These are phyloP conservation scores for Hylodesmum podocarpum DNA, from an alignment of 306 rosid genomes.

Conservation along the genomic window DNA sequence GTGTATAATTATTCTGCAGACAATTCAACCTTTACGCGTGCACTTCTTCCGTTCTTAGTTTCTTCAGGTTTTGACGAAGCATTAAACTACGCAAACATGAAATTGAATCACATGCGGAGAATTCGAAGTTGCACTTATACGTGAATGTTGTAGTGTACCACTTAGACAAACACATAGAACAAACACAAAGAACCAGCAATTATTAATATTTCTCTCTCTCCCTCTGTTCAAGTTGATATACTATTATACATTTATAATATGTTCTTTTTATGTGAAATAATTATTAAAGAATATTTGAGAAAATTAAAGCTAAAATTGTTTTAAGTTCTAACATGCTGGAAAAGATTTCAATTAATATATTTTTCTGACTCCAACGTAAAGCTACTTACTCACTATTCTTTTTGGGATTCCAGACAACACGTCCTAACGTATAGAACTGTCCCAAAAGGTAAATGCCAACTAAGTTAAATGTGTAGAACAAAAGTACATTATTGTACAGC, in stretches of 20 bases:
- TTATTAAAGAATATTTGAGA: not conserved
- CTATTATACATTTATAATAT: too few relatives aligned
- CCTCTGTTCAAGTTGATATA: not conserved
- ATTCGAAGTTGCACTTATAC: not conserved
- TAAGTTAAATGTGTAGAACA: not conserved
- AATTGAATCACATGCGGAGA: conserved; percentile 16
- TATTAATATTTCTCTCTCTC: not conserved
- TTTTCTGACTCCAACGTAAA: not conserved
- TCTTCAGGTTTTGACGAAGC: not conserved
- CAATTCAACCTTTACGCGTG: conserved; percentile 8
- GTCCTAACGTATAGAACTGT: not conserved
- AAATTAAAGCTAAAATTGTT: not conserved
- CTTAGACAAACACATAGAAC: not conserved
- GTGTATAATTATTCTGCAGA: conserved; percentile 2
- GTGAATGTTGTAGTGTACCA: not conserved
- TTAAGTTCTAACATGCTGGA: not conserved
- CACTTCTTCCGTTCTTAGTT: not conserved
- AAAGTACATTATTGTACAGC: not conserved
- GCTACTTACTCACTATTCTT: not conserved
- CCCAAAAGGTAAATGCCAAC: not conserved
- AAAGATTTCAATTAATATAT: not conserved
- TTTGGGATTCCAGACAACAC: not conserved
- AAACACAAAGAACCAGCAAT: conserved; percentile 11
- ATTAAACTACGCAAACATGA: not conserved
- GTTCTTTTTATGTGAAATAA: not conserved